Base-by-base conservation (phyloP, 2,329 filamentous ascomycete species). In the Neonectria punicea region DNA sequence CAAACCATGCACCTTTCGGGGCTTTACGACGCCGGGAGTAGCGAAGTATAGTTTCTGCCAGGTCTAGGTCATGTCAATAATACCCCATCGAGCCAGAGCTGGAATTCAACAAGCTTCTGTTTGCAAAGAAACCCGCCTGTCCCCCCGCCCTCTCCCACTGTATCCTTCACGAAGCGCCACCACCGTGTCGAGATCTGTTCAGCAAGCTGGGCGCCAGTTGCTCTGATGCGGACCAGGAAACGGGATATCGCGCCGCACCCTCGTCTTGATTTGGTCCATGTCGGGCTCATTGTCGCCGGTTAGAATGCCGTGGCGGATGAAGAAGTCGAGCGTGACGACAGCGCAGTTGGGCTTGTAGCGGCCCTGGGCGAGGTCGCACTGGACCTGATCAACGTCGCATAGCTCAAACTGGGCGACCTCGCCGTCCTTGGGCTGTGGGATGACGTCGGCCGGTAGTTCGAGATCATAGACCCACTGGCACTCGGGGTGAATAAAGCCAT, bases 331-430 rank as follows among this genome's bases (percentile, higher is more conserved):
- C 76, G 96, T 81, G 53, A 97, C 88, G 63, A 96, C 78, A 14
- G 92, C 91, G 79, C 94, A 98, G 78, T 98, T 98, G 2, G 94
- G 92, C 83, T 99, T 99, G 83, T 95, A 99, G 72, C 91, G 87
- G 14, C 92, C 93, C 57, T 83, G 82, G 16, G 85, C 86, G 75
- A 99, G 81, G 49, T 90, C 89, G 62, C 85, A 83, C 78, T 90
- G 87, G 49, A 97, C 88, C 79, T 97, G 87, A n/a, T 92, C 87
- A 44, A 98, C 85, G 1, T 86, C 89, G 86, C 89, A 90, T 63
- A 98, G 83, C 75, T 89, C 87, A 77, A 98, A 98, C 66, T 89
- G 88, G 74, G 94, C 93, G 5, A 97, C 96, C 81, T 99, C 96
- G 58, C 91, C 90, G 78, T 99, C 96, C 63, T 92, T 90, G 18